A percentile compares a stretch with the other conserved stretches of the same genome.
phyloP scores from a whole-genome alignment of 192 early-diverging fungal genomes.

The Coemansia sp. region DNA sequence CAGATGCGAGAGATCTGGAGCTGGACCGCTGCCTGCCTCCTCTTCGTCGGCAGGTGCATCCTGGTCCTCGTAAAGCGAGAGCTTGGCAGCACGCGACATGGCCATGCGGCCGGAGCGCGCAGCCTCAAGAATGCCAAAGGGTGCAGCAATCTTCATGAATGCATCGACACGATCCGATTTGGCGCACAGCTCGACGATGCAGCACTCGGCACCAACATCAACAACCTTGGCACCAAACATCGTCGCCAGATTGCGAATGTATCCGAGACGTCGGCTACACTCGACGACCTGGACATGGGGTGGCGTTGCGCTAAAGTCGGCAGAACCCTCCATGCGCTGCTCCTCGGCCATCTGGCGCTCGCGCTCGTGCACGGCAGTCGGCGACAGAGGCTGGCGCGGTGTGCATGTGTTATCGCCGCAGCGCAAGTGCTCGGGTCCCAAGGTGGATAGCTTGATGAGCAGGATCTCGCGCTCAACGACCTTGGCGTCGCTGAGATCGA shows the following conservation, averaged over 20 bases:
- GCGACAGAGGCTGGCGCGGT: constrained; percentile 41
- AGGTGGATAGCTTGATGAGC: constrained; percentile 89
- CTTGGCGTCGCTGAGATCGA: constrained; percentile 88
- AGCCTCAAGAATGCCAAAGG: constrained; percentile 94
- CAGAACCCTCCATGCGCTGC: constrained; percentile 14
- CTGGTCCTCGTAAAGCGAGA: constrained; percentile 68
- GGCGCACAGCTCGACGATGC: constrained; percentile 86
- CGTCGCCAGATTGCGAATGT: constrained; percentile 64
- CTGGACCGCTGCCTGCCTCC: constrained; percentile 39
- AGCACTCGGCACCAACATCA: constrained; percentile 82
- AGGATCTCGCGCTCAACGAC: constrained; percentile 92
- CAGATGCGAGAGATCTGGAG: constrained; percentile 87
- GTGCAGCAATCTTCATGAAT: constrained; percentile 91
- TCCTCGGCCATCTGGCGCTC: constrained; percentile 33
- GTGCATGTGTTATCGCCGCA: constrained; percentile 46
- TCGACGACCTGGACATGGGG: constrained; percentile 74
- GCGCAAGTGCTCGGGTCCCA: constrained; percentile 62
- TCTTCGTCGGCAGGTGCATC: constrained; percentile 56
- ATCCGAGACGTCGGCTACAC: constrained; percentile 56
- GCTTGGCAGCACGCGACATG: constrained; percentile 89
- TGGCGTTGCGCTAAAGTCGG: constrained; percentile 22
- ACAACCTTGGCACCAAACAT: constrained; percentile 87
- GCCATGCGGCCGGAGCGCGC: constrained; percentile 96
- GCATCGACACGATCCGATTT: constrained; percentile 88
- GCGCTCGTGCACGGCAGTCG: constrained; percentile 40